Percentiles rank a stretch among this genome's conserved stretches.
Evolutionary conservation across 176 grass and related monocot species (phyloP).

Genomic region (Tillandsia fasciculata): DNA sequence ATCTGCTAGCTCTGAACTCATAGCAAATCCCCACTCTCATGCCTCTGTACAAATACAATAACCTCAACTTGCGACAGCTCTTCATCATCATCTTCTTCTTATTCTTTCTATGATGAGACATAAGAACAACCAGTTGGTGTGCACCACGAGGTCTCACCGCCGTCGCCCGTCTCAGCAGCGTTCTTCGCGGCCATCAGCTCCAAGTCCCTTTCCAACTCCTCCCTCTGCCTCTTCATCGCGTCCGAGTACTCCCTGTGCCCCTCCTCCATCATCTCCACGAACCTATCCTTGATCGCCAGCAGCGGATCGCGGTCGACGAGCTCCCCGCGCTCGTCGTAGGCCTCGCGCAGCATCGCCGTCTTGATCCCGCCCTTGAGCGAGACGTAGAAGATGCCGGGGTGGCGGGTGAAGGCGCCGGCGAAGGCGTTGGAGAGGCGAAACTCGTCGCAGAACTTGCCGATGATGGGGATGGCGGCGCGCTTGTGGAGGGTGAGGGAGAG

Average conservation of each 20-base stretch:
- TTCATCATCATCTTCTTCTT: no score
- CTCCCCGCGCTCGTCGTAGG: conserved; percentile 45
- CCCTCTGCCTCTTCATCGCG: conserved; percentile 38
- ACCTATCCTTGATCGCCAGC: conserved; percentile 65
- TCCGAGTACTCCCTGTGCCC: conserved; percentile 59
- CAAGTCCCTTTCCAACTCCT: conserved; percentile 36
- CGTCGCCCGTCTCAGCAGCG: background rate
- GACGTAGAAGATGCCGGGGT: conserved; percentile 79
- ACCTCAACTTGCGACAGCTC: no score
- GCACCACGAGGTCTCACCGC: background rate
- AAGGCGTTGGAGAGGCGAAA: conserved; percentile 66
- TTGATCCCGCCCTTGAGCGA: conserved; percentile 86
- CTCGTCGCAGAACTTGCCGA: conserved; percentile 75
- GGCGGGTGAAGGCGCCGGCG: conserved; percentile 57
- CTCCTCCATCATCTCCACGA: conserved; percentile 63
- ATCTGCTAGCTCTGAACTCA: no score
- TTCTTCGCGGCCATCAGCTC: conserved; percentile 11
- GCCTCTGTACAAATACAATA: no score
- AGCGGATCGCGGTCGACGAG: conserved; percentile 72
- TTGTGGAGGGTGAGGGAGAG: conserved; percentile 55
- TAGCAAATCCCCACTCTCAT: no score
- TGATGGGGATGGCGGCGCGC: conserved; percentile 46
- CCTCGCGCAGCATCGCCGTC: conserved; percentile 73
- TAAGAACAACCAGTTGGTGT: no score
- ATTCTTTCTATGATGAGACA: no score